phyloP scores from a whole-genome alignment of 2,329 filamentous ascomycete genomes.

The Verticillium zaregamsianum region DNA sequence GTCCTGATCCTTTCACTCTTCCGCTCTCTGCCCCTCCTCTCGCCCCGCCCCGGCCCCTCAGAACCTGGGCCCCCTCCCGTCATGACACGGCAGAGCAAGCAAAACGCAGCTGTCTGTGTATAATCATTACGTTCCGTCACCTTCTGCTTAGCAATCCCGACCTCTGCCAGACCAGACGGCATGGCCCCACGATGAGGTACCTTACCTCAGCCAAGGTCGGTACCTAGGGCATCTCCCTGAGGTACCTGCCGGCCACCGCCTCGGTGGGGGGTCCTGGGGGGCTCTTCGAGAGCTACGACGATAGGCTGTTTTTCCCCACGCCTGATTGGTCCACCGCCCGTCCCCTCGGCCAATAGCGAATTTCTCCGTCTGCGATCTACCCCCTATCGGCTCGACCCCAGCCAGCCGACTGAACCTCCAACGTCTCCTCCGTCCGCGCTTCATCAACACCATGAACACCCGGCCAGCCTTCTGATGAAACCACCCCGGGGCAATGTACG shows the following conservation, averaged over 20 bases:
- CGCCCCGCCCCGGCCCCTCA: not conserved
- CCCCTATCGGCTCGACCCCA: not conserved
- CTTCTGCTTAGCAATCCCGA: not conserved
- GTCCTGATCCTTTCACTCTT: not conserved
- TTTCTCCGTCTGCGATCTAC: slow-evolving; percentile 9
- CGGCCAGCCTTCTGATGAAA: not conserved
- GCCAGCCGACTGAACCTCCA: not conserved
- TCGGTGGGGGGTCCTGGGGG: not conserved
- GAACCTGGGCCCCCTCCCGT: not conserved
- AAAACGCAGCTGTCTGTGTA: not conserved
- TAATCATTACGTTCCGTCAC: not conserved
- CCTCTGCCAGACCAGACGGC: not conserved
- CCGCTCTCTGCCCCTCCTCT: too few species aligned
- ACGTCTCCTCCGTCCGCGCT: not conserved
- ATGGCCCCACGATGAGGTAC: not conserved
- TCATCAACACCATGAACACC: not conserved
- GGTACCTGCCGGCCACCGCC: not conserved
- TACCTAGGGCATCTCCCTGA: not conserved
- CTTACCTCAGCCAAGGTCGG: not conserved
- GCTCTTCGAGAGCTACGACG: not conserved
- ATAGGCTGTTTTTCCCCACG: not conserved
- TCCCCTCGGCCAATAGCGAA: slow-evolving; percentile 5
- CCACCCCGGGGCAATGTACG: not conserved
- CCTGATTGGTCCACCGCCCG: not conserved
- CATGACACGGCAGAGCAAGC: not conserved